A percentile compares a stretch with the other conserved stretches of the same genome.
Conservation (phyloP, 192 early-diverging fungal species). For the Coemansia sp. region DNA sequence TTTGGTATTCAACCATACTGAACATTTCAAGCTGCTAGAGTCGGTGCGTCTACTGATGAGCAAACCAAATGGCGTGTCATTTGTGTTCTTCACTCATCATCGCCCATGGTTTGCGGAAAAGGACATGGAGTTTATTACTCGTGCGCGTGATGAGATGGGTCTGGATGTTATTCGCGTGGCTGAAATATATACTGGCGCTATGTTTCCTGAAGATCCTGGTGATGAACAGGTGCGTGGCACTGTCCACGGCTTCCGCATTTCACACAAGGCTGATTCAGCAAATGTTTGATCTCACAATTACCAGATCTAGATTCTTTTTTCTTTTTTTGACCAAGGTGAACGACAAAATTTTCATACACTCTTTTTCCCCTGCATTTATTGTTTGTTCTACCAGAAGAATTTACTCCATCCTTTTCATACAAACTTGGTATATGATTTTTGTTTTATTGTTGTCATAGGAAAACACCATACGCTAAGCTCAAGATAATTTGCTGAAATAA, state of each 20-base stretch:
- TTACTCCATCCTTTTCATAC: neutral
- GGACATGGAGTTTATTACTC: constrained; percentile 82
- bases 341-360: neutral
- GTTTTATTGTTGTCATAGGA: neutral
- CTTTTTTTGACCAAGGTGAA: neutral
- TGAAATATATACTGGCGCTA: constrained; percentile 67
- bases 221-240: constrained; percentile 74
- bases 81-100: constrained; percentile 84
- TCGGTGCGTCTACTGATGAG: constrained; percentile 62
- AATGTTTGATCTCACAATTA: neutral
- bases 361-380: neutral
- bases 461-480: neutral
- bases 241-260: constrained; percentile 73
- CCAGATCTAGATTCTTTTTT: neutral
- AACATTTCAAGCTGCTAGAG: constrained; percentile 73
- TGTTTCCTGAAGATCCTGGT: constrained; percentile 89
- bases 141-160: constrained; percentile 64
- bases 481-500: constrained; percentile 1
- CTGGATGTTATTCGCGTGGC: constrained; percentile 69
- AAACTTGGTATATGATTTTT: neutral
- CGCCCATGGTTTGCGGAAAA: constrained; percentile 72
- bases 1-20: constrained; percentile 86
- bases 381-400: neutral
- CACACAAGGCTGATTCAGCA: neutral
- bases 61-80: constrained; percentile 59